A percentile compares a stretch with the other conserved stretches of the same genome.
Evolutionary conservation across 73 alveolate species (phyloP).

Genomic region (Blepharisma stoltei): DNA sequence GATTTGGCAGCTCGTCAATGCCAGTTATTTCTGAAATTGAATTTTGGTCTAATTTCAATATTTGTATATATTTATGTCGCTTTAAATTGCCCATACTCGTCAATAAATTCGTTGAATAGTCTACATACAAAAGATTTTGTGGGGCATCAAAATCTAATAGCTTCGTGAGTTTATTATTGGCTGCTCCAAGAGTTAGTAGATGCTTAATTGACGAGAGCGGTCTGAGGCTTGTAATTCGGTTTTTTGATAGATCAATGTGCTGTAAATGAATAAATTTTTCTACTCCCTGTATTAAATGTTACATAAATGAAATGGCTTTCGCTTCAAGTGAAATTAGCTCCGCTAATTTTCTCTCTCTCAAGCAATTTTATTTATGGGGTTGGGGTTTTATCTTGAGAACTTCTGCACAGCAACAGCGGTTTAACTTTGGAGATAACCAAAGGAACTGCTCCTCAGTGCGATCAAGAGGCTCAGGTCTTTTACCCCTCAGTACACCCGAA

Average conservation of each 20-base stretch:
- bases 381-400: too few relatives aligned
- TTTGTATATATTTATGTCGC: conserved; percentile 62
- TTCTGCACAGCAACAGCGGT: too few relatives aligned
- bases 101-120: conserved; percentile 65
- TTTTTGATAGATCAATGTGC: conserved; percentile 73
- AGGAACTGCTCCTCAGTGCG: too few relatives aligned
- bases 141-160: conserved; percentile 89
- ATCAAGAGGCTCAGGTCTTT: too few relatives aligned
- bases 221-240: conserved; percentile 70
- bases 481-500: too few relatives aligned
- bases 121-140: conserved; percentile 74
- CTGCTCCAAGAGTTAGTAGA: conserved; percentile 76
- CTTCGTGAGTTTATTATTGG: conserved; percentile 72
- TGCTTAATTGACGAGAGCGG: conserved; percentile 78
- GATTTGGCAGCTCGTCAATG: conserved; percentile 68
- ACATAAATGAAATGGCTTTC: too few relatives aligned
- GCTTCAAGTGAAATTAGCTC: too few relatives aligned
- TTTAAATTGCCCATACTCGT: conserved; percentile 46
- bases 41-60: conserved; percentile 71
- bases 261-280: conserved; percentile 46
- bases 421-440: too few relatives aligned
- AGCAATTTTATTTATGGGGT: too few relatives aligned
- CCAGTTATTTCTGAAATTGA: conserved; percentile 71
- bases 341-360: too few relatives aligned
- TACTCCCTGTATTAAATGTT: conserved; percentile 50